phyloP scores from a whole-genome alignment of 2,329 filamentous ascomycete species.

The Pseudogymnoascus sp. region DNA sequence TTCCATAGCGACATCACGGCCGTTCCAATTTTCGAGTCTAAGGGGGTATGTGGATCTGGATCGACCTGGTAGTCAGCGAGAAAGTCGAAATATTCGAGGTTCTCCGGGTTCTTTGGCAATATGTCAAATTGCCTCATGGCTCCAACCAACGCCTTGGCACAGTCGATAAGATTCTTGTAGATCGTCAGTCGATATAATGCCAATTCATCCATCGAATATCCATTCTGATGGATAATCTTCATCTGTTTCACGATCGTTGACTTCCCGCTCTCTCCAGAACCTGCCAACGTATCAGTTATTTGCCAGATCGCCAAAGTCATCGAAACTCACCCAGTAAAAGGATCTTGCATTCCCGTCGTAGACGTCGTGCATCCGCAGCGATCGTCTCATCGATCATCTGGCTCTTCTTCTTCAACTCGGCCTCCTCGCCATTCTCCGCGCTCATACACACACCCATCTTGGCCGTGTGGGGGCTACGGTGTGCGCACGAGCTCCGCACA shows the following conservation, averaged over 20 bases:
- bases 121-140: slow-evolving; percentile 91
- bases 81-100: slow-evolving; percentile 67
- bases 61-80: slow-evolving; percentile 83
- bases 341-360: slow-evolving; percentile 98
- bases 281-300: slow-evolving; percentile 37
- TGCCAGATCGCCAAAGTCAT: slow-evolving; percentile 17
- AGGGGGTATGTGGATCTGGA: slow-evolving; percentile 75
- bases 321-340: slow-evolving; percentile 69
- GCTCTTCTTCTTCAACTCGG: slow-evolving; percentile 90
- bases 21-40: slow-evolving; percentile 71
- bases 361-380: slow-evolving; percentile 85
- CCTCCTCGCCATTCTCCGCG: slow-evolving; percentile 63
- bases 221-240: slow-evolving; percentile 99
- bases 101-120: slow-evolving; percentile 62
- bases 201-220: slow-evolving; percentile 89
- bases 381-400: slow-evolving; percentile 90
- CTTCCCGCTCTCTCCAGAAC: slow-evolving; percentile 96
- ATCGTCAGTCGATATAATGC: slow-evolving; percentile 91
- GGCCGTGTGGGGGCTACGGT: slow-evolving; percentile 15
- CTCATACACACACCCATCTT: slow-evolving; percentile 93
- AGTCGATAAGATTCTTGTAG: slow-evolving; percentile 97
- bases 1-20: slow-evolving; percentile 85
- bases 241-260: slow-evolving; percentile 99
- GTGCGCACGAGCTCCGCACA: background rate
- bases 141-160: slow-evolving; percentile 82